Base-by-base conservation (phyloP, 495 filamentous ascomycete genomes). In the Sporormia fimetaria region DNA sequence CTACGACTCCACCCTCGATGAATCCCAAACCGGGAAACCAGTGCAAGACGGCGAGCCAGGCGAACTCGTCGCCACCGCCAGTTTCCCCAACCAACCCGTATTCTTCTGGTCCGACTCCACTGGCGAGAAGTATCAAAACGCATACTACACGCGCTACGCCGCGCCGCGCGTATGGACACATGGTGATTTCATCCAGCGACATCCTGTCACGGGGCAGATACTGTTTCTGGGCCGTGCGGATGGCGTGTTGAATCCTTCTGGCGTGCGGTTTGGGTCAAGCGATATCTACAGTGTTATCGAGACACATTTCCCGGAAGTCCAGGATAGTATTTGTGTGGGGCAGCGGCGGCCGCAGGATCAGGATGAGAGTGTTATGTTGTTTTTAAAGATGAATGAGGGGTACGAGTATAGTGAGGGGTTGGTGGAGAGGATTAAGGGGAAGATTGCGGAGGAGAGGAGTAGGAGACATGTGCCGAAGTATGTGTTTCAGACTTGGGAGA, bases 171-270 rank as follows among this genome's bases (percentile, higher is more conserved):
- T 83, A 6, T 88, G 83, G 81, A 80, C 78, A 1, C 83, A 87
- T 36, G 82, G 83, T 18, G 83, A 88, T 44, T 87, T 87, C 54
- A 73, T 81, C 42, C 66, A 68, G 31, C 63, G 81, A 32, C 78
- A 87, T 52, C 81, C 83, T 0, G 40, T 64, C 12, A 87, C 81
- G 8, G 66, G 68, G 20, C 69, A 73, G 39, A 55, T 87, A 10
- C 58, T 71, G 21, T 80, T 88, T 56, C 70, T 82, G 29, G 87
- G 87, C 26, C 74, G 87, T 35, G 87, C 86, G 15, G 87, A 95
- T 54, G 87, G 87, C 3, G 84, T 94, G 27, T 63, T 95, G 21
- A 95, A 95, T 59, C 87, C 87, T 0, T 75, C 71, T 7, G 87
- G 87, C 0, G 83, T 95, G 7, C 66, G 87, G 23, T 95, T 95